Base-by-base conservation (phyloP, 2,329 filamentous ascomycete genomes). In the Venturia aucupariae region DNA sequence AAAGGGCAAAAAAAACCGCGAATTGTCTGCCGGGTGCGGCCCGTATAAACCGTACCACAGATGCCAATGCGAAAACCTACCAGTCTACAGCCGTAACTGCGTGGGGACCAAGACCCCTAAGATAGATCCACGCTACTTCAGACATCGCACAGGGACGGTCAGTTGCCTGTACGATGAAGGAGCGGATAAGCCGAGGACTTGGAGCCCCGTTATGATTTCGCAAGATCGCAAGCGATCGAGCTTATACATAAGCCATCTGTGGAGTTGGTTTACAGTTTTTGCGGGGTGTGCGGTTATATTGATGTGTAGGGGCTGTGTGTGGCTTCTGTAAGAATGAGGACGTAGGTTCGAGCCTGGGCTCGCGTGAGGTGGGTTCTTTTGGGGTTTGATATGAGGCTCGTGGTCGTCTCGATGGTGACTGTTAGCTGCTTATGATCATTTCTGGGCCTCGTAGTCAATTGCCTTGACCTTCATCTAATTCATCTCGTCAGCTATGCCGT, bases 191-290 rank as follows among this genome's bases (percentile, higher is more conserved):
- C 46, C 46, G n/a, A 51, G 46, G 24, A 30, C 46, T 27, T 44
- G 15, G 24, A 27, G 46, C 46, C 24, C 46, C 44, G 22, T 27
- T 51, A 51, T 51, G 46, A 24, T 30, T 51, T 51, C 22, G 11
- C 35, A 38, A 6, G 7, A 38, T 38, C 35, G 24, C 46, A 30
- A 24, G n/a, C 46, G 46, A 27, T 3, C 8, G n/a, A 15, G 46
- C 46, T 24, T 51, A 51, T 30, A 30, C 46, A 51, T 51, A 51
- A 51, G 46, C 46, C 46, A 51, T 51, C 46, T 51, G 22, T 51
- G n/a, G n/a, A 51, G n/a, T 51, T 51, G 46, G 46, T 51, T 22
- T 4, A n/a, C 1, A 19, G n/a, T 19, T 19, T 44, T 44, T n/a
- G 17, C 13, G 41, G 7, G 35, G 35, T 38, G 35, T 7, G 35